Evolutionary conservation across 495 filamentous ascomycete genomes (phyloP), one percentile per base, ranked within the genome.

Genomic region (Aspergillus egyptiacus): DNA sequence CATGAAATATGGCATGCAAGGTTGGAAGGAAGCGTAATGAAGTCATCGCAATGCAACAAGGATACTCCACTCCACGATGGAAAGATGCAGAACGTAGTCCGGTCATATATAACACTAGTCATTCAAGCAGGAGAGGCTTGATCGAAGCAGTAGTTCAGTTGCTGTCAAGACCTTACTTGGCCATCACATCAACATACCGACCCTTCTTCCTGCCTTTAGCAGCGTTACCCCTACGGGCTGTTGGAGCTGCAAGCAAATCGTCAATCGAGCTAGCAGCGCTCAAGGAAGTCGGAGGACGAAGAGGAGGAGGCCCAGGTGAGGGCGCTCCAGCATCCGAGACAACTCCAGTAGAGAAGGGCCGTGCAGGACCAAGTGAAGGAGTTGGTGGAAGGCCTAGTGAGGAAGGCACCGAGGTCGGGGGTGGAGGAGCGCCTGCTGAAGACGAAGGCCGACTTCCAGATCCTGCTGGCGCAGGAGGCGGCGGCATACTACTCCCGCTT

Each of bases 161-260:
- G 5, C 3, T 13, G 18, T 4, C 15, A 25, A n/a, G 18, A n/a
- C 19, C 17, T 53, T 51, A 73, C 52, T 70, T 60, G 2, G 82
- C 86, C 90, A 96, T 95, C 49, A 95, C 87, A 76, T 96, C 90
- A 18, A 96, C 79, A 76, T 96, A 96, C 34, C 86, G 81, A 2
- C 82, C 81, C 73, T 87, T 95, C 73, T 87, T 87, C 56, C 78
- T 77, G 60, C 83, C 84, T 70, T 80, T 88, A n/a, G 73, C 70
- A 17, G 76, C 78, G 1, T 73, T 74, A 0, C 79, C 81, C 59
- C 86, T 89, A 60, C 85, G 77, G 17, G 78, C 79, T 23, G 71
- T 70, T 7, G 88, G 79, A 32, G 84, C 79, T 3, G 83, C 86
- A 30, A 91, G 68, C 53, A 95, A 69, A 61, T 95, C 89, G 59